Percentiles rank a stretch among this genome's conserved stretches.
phyloP scores from a whole-genome alignment of 345 rosid genomes.

The Arabidopsis suecica region DNA sequence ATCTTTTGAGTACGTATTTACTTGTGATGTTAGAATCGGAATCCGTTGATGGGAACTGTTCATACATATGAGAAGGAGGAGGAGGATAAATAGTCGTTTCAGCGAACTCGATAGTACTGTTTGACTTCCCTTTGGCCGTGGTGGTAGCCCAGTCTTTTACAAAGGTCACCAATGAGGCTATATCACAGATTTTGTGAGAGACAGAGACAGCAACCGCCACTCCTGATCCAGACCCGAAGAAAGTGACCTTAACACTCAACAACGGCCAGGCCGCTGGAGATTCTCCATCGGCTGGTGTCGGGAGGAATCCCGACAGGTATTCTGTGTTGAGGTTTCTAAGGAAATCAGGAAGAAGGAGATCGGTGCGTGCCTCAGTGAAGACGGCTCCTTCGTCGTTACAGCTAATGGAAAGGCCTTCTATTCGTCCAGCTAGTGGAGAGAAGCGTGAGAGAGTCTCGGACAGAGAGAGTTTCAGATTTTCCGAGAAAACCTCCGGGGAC shows the following conservation, averaged over 20 bases:
- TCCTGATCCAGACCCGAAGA: conserved; percentile 50
- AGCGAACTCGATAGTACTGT: neutral
- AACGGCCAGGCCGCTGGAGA: neutral
- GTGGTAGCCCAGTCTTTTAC: conserved; percentile 19
- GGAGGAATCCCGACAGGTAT: conserved; percentile 23
- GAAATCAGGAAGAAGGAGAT: conserved; percentile 37
- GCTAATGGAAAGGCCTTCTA: conserved; percentile 44
- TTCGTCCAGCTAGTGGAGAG: conserved; percentile 57
- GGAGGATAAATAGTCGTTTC: conserved; percentile 34
- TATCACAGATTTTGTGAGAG: conserved; percentile 56
- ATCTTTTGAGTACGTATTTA: neutral
- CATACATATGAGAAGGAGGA: neutral
- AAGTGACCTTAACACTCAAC: conserved; percentile 27
- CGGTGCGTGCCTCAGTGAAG: conserved; percentile 38
- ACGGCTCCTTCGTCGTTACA: conserved; percentile 51
- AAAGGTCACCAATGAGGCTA: conserved; percentile 42
- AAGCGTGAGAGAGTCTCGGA: conserved; percentile 47
- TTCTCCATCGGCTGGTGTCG: neutral
- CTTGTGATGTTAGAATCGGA: neutral
- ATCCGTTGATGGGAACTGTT: neutral
- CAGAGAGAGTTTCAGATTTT: conserved; percentile 42
- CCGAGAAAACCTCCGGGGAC: neutral
- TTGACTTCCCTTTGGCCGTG: neutral
- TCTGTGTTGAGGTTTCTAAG: conserved; percentile 18
- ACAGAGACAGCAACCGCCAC: conserved; percentile 39